Conservation (phyloP, 352 stramenopile genomes). For the Hyaloperonospora arabidopsidis region DNA sequence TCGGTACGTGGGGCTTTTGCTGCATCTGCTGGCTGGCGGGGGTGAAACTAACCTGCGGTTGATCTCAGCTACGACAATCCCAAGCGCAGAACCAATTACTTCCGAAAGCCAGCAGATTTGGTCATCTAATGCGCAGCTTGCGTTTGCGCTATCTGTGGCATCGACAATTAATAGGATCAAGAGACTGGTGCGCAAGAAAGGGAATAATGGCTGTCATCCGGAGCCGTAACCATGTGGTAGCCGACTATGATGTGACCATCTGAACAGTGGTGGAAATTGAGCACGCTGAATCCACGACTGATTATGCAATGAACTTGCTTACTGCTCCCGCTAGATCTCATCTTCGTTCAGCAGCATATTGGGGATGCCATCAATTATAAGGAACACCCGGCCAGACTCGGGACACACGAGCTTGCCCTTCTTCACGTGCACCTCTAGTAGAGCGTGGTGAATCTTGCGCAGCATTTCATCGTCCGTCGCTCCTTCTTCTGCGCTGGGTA, state of each 20-base stretch:
- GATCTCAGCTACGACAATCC: constrained; percentile 33
- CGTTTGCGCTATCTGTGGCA: no score
- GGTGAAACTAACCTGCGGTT: constrained; percentile 1
- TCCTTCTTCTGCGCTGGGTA: constrained; percentile 32
- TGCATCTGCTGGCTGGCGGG: background rate
- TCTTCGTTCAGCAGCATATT: constrained; percentile 95
- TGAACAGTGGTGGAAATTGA: background rate
- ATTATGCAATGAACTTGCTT: background rate
- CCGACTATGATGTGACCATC: no score
- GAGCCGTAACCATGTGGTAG: no score
- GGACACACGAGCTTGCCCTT: constrained; percentile 94
- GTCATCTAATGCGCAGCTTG: constrained; percentile 41
- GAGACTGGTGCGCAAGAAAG: no score
- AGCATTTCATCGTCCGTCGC: constrained; percentile 63
- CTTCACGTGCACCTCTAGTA: constrained; percentile 94
- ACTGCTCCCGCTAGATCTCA: constrained; percentile 50
- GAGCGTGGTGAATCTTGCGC: constrained; percentile 81
- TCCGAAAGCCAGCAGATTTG: constrained; percentile 55
- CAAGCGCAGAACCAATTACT: constrained; percentile 28
- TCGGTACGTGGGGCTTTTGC: constrained; percentile 11
- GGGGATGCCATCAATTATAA: constrained; percentile 94
- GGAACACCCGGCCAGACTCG: constrained; percentile 93
- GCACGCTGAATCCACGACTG: background rate
- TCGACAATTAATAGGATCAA: no score
- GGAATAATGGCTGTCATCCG: no score